phyloP scores from a whole-genome alignment of 2,329 filamentous ascomycete species.

The Elsinoe necatrix region DNA sequence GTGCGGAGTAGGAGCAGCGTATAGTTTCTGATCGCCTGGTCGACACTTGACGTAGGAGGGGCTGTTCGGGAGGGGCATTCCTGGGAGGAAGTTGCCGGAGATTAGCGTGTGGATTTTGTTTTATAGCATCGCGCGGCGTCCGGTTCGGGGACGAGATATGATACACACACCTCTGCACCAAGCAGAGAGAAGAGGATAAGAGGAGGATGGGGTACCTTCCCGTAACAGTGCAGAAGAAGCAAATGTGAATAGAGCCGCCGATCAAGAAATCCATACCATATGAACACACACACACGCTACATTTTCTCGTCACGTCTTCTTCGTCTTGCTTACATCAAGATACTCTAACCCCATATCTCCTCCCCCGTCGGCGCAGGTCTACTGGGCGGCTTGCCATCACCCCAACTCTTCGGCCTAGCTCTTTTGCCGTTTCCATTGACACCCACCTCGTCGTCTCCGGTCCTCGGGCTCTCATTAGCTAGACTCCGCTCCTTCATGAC shows the following conservation, averaged over 20 bases:
- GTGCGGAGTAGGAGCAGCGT: neutral
- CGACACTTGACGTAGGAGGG: neutral
- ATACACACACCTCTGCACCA: neutral
- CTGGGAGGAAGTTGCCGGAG: neutral
- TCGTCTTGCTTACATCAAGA: neutral
- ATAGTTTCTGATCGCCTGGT: neutral
- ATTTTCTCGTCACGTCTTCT: neutral
- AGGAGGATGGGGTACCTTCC: neutral
- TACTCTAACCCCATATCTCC: neutral
- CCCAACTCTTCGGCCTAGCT: slow-evolving; percentile 6
- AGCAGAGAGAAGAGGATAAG: neutral
- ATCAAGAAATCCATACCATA: neutral
- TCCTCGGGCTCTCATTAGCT: neutral
- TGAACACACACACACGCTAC: neutral
- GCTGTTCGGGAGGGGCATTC: neutral
- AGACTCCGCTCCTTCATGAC: slow-evolving; percentile 3
- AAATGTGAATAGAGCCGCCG: neutral
- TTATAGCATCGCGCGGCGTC: neutral
- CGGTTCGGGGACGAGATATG: neutral
- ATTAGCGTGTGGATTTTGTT: neutral
- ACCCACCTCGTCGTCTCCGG: neutral
- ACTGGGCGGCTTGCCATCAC: neutral
- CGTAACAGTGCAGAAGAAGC: neutral
- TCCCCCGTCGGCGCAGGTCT: neutral
- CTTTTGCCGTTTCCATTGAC: slow-evolving; percentile 19